Conservation (phyloP, 495 filamentous ascomycete species). For the Neurospora sublineolata region DNA sequence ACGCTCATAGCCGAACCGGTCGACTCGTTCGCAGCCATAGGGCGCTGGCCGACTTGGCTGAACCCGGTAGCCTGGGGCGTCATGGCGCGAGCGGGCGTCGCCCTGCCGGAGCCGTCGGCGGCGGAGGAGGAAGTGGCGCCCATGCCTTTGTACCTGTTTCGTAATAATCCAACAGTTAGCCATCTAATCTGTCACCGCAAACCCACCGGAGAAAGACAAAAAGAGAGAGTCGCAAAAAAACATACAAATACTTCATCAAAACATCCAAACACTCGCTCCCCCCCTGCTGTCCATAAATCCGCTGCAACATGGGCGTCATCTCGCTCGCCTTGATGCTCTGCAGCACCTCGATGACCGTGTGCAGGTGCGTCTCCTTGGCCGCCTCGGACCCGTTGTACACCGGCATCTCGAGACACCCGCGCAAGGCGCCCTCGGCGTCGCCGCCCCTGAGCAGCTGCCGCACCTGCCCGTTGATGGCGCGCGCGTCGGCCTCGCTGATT, state of each 20-base stretch:
- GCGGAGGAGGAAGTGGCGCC: conserved; percentile 26
- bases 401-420: conserved; percentile 61
- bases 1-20: conserved; percentile 87
- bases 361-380: conserved; percentile 76
- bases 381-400: conserved; percentile 48
- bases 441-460: conserved; percentile 76
- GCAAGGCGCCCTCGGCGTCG: conserved; percentile 73
- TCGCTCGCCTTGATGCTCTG: conserved; percentile 84
- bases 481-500: conserved; percentile 58
- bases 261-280: conserved; percentile 63
- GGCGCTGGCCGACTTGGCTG: conserved; percentile 64
- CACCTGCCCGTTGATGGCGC: conserved; percentile 61
- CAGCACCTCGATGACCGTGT: conserved; percentile 74
- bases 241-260: conserved; percentile 68
- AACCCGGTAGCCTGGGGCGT: conserved; percentile 76
- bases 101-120: conserved; percentile 2
- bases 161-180: background rate
- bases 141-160: conserved; percentile 72
- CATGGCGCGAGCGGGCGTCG: conserved; percentile 34
- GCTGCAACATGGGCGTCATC: conserved; percentile 72
- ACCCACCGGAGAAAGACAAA: background rate
- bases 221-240: background rate
- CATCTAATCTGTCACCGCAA: background rate
- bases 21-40: conserved; percentile 53
- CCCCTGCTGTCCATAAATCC: conserved; percentile 58